Evolutionary conservation across 345 rosid species (phyloP), one percentile per base, ranked within the genome.

Genomic region (Diplotaxis tenuifolia): DNA sequence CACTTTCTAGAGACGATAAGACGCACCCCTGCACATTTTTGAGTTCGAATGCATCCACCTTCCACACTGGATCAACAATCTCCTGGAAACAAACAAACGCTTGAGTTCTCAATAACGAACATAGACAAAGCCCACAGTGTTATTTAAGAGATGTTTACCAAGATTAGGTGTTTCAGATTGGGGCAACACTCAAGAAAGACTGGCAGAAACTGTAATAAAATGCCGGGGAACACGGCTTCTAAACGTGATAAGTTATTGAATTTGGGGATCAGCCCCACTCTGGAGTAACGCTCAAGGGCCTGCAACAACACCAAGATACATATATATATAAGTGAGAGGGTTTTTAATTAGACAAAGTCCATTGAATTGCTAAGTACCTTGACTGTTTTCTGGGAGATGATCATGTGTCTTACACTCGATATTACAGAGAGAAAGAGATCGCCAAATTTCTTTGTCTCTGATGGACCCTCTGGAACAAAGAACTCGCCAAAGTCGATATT

Each of bases 81-180:
- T 58, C 32, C 73, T 58, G 65, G 56, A 58, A 47, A 27, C n/a
- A 6, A 32, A 4, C 10, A 22, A 16, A 34, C 4, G 18, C 15
- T 2, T n/a, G 18, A 16, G 28, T 32, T 32, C 45, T 22, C 28
- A 22, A 7, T 61, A 10, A 22, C 22, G 21, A 16, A 32, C 19
- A 23, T 62, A 11, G 38, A 47, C 50, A 28, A 14, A 28, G 19
- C 2, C 34, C 40, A 12, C 7, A 22, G 6, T 50, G 7, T 60
- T 6, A 5, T n/a, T 29, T 0, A 9, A 4, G 67, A 15, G n/a
- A 25, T 32, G 7, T 15, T 34, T 71, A 71, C 75, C 75, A 62
- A 10, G 58, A 15, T 71, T 11, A 71, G 68, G 75, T 50, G 61
- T 71, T 71, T 62, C 75, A 71, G 68, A 22, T 71, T 71, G 40